Conservation (phyloP, 441 rosid genomes). For the Erodium chrysanthum region DNA sequence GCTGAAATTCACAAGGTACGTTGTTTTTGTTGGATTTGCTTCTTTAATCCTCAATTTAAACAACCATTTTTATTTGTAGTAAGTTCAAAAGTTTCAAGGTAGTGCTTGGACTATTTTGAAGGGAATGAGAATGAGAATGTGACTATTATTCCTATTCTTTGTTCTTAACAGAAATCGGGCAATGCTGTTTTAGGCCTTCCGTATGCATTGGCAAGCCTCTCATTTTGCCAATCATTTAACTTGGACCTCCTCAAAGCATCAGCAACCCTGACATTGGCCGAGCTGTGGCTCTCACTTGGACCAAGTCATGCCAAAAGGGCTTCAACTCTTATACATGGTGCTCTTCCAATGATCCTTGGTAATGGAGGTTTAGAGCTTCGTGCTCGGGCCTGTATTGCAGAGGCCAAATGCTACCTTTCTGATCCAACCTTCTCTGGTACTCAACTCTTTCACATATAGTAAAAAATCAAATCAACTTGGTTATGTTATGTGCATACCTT, state of each 20-base stretch:
- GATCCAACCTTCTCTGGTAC: slow-evolving; percentile 78
- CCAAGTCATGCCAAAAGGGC: slow-evolving; percentile 78
- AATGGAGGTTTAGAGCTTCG: slow-evolving; percentile 92
- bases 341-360: slow-evolving; percentile 83
- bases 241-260: slow-evolving; percentile 97
- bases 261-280: slow-evolving; percentile 81
- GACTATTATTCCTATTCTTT: neutral
- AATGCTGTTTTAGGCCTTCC: slow-evolving; percentile 92
- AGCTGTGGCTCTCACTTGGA: slow-evolving; percentile 83
- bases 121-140: neutral
- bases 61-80: neutral
- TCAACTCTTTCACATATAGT: slow-evolving; percentile 3
- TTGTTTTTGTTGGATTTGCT: slow-evolving; percentile 1
- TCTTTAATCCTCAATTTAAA: neutral
- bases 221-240: slow-evolving; percentile 88
- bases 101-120: neutral
- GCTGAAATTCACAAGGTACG: slow-evolving; percentile 97
- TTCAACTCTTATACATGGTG: slow-evolving; percentile 53
- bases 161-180: slow-evolving; percentile 70
- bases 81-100: neutral
- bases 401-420: slow-evolving; percentile 78
- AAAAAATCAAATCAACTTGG: neutral
- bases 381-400: slow-evolving; percentile 78
- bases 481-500: neutral
- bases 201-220: slow-evolving; percentile 84